Evolutionary conservation across 768 basidiomycete genomes (phyloP).

Genomic region (Macrolepiota fuliginosa): DNA sequence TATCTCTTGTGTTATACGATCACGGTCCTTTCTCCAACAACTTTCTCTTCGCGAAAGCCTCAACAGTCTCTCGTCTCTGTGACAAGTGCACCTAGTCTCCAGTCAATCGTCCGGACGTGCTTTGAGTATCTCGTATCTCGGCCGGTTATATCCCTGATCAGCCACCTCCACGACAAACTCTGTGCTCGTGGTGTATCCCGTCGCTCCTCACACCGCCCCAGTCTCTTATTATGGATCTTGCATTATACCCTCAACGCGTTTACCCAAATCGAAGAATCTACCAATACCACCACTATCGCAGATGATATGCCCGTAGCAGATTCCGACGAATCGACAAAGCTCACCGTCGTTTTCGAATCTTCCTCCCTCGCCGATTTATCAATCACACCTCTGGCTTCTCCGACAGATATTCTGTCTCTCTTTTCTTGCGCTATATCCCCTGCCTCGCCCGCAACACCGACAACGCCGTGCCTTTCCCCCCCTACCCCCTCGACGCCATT

Average conservation of each 20-base stretch:
- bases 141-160: background rate
- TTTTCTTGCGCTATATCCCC: slow-evolving; percentile 2
- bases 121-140: background rate
- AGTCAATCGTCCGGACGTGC: background rate
- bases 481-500: background rate
- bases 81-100: background rate
- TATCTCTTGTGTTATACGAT: background rate
- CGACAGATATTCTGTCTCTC: background rate
- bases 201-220: background rate
- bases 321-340: background rate
- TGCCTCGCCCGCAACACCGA: background rate
- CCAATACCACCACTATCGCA: background rate
- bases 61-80: background rate
- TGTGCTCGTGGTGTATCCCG: background rate
- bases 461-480: background rate
- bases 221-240: background rate
- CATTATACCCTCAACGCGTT: background rate
- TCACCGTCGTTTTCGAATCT: background rate
- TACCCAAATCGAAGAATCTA: background rate
- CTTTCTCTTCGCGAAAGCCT: background rate
- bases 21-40: background rate
- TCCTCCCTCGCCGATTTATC: background rate
- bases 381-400: background rate
- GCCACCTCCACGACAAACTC: background rate
- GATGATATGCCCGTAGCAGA: background rate